phyloP scores from a whole-genome alignment of 1,139 yeast species.

The Zhuliangozyma parablackwelliae region DNA sequence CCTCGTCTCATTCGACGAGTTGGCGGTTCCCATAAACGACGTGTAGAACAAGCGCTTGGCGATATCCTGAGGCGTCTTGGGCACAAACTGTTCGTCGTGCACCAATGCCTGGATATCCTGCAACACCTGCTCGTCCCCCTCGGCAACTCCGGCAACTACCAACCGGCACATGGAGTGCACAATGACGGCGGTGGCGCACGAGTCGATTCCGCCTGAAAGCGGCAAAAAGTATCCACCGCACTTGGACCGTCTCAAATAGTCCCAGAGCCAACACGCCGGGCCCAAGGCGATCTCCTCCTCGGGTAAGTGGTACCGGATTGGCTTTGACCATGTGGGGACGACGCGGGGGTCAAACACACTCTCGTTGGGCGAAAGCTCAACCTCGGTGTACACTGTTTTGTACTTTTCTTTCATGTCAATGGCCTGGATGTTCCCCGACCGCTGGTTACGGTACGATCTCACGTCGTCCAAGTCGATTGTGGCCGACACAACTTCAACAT shows the following conservation, averaged over 20 bases:
- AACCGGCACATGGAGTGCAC: constrained; percentile 91
- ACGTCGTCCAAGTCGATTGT: constrained; percentile 92
- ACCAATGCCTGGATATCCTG: constrained; percentile 67
- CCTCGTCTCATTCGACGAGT: constrained; percentile 86
- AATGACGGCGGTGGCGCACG: constrained; percentile 94
- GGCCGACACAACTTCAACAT: constrained; percentile 90
- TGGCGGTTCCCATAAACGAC: constrained; percentile 91
- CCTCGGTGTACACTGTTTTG: constrained; percentile 56
- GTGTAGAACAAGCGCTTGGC: constrained; percentile 79
- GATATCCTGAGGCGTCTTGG: constrained; percentile 69
- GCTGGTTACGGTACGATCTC: constrained; percentile 68
- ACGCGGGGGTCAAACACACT: constrained; percentile 57
- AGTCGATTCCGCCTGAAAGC: constrained; percentile 93
- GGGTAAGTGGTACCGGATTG: constrained; percentile 66
- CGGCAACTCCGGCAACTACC: constrained; percentile 57
- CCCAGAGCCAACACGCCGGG: constrained; percentile 99
- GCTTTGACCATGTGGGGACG: constrained; percentile 53
- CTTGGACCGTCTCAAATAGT: constrained; percentile 82
- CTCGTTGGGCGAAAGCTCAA: constrained; percentile 57
- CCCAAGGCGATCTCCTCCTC: constrained; percentile 97
- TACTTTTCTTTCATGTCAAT: constrained; percentile 49
- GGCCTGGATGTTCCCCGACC: constrained; percentile 80
- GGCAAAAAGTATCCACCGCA: constrained; percentile 93
- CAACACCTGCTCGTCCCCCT: constrained; percentile 58
- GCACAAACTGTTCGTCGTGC: constrained; percentile 54